Conservation (phyloP, 73 alveolate species). For the Symbiodinium natans region DNA sequence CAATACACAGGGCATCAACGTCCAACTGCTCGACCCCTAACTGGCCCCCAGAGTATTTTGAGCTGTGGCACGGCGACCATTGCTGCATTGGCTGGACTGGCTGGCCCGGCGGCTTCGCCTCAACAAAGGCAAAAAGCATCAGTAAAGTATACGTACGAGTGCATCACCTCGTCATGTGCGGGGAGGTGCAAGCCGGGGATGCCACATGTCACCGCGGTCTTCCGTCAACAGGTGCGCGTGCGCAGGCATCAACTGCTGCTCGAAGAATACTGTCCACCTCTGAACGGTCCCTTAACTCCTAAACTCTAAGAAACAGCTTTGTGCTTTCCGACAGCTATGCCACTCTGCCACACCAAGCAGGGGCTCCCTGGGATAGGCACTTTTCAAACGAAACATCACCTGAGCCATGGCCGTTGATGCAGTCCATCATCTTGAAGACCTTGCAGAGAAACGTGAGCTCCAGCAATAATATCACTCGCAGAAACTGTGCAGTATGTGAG, state of each 20-base stretch:
- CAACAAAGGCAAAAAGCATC: background rate
- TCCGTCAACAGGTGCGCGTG: background rate
- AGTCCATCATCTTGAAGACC: constrained; percentile 47
- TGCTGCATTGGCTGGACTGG: background rate
- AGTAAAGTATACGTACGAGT: no score
- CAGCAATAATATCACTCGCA: background rate
- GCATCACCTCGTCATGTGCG: no score
- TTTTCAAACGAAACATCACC: constrained; percentile 28
- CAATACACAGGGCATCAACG: no score
- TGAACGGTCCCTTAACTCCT: background rate
- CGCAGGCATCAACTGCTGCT: constrained; percentile 15
- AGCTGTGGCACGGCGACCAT: background rate
- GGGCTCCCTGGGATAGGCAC: background rate
- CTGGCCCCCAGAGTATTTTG: background rate
- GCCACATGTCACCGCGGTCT: background rate
- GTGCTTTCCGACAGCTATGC: background rate
- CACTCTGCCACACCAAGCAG: background rate
- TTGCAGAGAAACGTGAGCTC: background rate
- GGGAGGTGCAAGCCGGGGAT: background rate
- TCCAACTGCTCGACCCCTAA: no score
- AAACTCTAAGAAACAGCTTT: background rate
- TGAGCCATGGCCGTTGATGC: constrained; percentile 25
- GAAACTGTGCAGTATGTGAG: background rate
- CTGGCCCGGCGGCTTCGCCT: background rate
- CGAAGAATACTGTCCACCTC: constrained; percentile 53